A percentile compares a stretch with the other conserved stretches of the same genome.
Conservation (phyloP, 495 filamentous ascomycete species). For the Poronia punctata region DNA sequence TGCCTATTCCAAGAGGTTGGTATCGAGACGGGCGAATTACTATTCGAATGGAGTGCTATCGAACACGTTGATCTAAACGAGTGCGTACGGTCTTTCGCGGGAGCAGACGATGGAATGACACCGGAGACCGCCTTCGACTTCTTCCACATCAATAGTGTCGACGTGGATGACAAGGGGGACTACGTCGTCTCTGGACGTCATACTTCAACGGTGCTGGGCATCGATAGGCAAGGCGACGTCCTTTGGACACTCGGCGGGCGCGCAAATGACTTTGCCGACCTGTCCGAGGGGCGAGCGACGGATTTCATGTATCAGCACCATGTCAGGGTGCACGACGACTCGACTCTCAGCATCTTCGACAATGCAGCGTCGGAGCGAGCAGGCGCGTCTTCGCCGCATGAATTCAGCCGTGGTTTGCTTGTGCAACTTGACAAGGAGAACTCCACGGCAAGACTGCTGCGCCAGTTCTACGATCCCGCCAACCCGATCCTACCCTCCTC, state of each 20-base stretch:
- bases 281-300: conserved; percentile 35
- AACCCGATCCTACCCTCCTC: conserved; percentile 12
- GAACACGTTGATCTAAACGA: conserved; percentile 9
- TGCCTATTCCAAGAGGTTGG: conserved; percentile 41
- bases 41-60: conserved; percentile 29
- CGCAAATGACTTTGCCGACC: conserved; percentile 40
- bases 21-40: conserved; percentile 33
- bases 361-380: conserved; percentile 20
- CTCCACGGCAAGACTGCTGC: conserved; percentile 26
- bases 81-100: conserved; percentile 2
- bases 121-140: conserved; percentile 22
- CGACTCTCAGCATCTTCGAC: conserved; percentile 30
- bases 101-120: conserved; percentile 9
- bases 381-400: conserved; percentile 2
- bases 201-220: conserved; percentile 26
- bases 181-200: conserved; percentile 39
- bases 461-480: conserved; percentile 10
- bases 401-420: conserved; percentile 31
- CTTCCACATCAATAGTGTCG: conserved; percentile 35
- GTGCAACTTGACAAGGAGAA: conserved; percentile 35
- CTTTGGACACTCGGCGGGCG: conserved; percentile 37
- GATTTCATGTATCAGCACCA: conserved; percentile 51
- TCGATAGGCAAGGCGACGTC: conserved; percentile 29
- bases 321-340: conserved; percentile 34
- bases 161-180: conserved; percentile 20